Evolutionary conservation across 192 early-diverging fungal genomes (phyloP).

Genomic region (Backusella morwellensis): DNA sequence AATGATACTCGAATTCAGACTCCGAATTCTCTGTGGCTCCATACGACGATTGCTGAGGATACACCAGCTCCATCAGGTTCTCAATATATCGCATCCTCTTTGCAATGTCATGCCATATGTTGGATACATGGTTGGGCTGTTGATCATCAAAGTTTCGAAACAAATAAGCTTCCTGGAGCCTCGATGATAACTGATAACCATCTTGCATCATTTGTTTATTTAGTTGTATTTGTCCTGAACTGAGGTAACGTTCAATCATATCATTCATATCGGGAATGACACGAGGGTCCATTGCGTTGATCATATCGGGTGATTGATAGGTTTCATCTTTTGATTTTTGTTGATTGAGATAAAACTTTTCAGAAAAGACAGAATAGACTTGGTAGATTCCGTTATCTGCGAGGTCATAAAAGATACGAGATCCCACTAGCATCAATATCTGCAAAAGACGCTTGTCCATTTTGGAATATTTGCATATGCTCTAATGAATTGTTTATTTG

Average conservation of each 20-base stretch:
- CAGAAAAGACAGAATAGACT: slow-evolving; percentile 6
- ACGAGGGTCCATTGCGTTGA: not conserved
- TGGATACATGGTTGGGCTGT: slow-evolving; percentile 16
- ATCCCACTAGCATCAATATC: slow-evolving; percentile 21
- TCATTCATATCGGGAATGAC: slow-evolving; percentile 8
- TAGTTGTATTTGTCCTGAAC: slow-evolving; percentile 14
- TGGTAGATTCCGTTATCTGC: slow-evolving; percentile 26
- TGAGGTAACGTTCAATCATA: slow-evolving; percentile 12
- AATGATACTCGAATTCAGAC: slow-evolving; percentile 17
- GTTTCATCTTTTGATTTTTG: not conserved
- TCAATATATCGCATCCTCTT: slow-evolving; percentile 37
- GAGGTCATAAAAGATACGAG: slow-evolving; percentile 39
- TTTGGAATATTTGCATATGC: not conserved
- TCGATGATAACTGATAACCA: slow-evolving; percentile 6
- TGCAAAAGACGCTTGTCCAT: not conserved
- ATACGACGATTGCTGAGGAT: slow-evolving; percentile 18
- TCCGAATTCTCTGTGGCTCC: slow-evolving; percentile 7
- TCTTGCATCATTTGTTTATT: slow-evolving; percentile 24
- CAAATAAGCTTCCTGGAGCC: slow-evolving; percentile 15
- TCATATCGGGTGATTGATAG: not conserved
- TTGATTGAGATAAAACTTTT: not conserved
- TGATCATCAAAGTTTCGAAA: not conserved
- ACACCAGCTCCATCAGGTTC: slow-evolving; percentile 33
- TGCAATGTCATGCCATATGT: slow-evolving; percentile 38
- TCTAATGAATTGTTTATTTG: slow-evolving; percentile 6